phyloP scores from a whole-genome alignment of 805 yeast species.

The Hanseniaspora pseudoguilliermondii region DNA sequence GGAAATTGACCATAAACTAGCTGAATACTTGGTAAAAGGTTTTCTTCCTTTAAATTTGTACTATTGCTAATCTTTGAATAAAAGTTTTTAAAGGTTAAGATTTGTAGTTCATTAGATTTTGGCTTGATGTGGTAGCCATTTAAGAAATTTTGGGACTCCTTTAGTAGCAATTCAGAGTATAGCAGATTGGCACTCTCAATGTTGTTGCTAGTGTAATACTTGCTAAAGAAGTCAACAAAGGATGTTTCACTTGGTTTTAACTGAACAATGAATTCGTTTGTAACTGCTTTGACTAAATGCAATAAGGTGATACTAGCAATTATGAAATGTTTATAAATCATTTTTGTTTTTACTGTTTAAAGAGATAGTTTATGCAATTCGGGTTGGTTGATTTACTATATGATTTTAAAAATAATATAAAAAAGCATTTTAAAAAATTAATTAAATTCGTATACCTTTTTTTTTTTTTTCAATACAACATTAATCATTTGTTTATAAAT shows the following conservation, averaged over 20 bases:
- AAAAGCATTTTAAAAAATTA: no score
- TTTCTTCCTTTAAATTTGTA: not conserved
- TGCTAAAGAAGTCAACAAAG: not conserved
- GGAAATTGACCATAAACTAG: conserved; percentile 27
- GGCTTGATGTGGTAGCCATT: conserved; percentile 1
- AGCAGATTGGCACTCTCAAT: not conserved
- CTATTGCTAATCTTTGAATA: not conserved
- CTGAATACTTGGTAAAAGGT: not conserved
- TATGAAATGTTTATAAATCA: not conserved
- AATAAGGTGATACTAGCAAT: not conserved
- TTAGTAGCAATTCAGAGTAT: not conserved
- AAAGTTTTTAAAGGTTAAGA: not conserved
- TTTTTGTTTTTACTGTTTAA: not conserved
- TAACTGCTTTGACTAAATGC: not conserved
- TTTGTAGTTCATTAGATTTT: conserved; percentile 1
- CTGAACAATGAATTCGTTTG: not conserved
- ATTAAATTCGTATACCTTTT: no score
- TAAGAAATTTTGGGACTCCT: not conserved
- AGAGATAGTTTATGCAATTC: no score
- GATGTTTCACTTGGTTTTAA: not conserved
- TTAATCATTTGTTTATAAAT: no score
- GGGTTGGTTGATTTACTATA: no score
- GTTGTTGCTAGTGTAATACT: not conserved
- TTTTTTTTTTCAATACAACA: no score
- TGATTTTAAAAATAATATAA: no score